Evolutionary conservation across 1,284 basidiomycete genomes (phyloP), one percentile per base, ranked within the genome.

Genomic region (Takashimella koratensis): DNA sequence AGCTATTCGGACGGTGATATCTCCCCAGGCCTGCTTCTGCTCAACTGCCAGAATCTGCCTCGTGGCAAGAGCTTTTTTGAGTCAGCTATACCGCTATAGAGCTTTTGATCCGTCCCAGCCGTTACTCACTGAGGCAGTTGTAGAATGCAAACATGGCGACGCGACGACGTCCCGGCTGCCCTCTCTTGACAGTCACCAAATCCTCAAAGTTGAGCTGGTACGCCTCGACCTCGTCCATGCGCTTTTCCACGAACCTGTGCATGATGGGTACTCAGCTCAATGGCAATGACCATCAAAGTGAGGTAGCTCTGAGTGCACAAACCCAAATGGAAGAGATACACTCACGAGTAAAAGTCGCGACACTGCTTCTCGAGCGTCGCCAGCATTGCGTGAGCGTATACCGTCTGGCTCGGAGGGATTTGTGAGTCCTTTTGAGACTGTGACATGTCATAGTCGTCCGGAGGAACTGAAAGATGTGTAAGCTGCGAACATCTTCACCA

Each of bases 191-290:
- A 0, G 53, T 45, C 1, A 61, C 57, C 1, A 72, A 21, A 21
- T 72, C 63, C 1, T 91, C 89, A 53, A 79, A 80, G 54, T 80
- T 85, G 43, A 84, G 82, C 20, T 82, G 84, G 5, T 87, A 87
- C 8, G 85, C 85, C 40, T 47, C 45, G 1, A 47, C 26, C 4
- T 39, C 10, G 16, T 36, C 30, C 30, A 36, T 36, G 30, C 30
- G 30, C 30, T 8, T n/a, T 39, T 39, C n/a, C 30, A 10, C 10
- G 30, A n/a, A n/a, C 30, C 30, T 10, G 30, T 10, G 30, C 30
- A n/a, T n/a, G 8, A n/a, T 10, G 30, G n/a, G 30, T 39, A n/a
- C n/a, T 39, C 30, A 10, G 30, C 30, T 39, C 30, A 10, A n/a
- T 8, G 30, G 30, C 30, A 39, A n/a, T n/a, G 8, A 10, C 30